Base-by-base conservation (phyloP, 2,329 filamentous ascomycete genomes). In the Aureobasidium zeae region DNA sequence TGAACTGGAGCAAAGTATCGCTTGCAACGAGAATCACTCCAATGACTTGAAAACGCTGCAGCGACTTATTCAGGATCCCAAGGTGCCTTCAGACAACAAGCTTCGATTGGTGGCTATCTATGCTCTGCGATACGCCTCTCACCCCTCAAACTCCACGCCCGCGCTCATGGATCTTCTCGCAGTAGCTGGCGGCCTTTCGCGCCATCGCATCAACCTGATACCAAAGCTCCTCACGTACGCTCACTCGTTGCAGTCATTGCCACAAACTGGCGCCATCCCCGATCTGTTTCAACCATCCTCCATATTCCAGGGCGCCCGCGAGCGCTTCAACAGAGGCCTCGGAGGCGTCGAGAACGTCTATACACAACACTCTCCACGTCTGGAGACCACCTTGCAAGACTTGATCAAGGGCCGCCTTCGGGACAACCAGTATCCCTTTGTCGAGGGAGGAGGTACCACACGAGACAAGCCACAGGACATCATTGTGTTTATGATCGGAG, bases 291-390 rank as follows among this genome's bases (percentile, higher is more conserved):
- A 96, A 57, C 83, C 86, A 0, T 77, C 82, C 0, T 89, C 86
- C 4, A 89, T 98, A 51, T 94, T 98, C 63, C 85, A 86, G 0
- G 85, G 85, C 10, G 87, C 88, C 9, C 76, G 86, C 28, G 86
- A 82, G 56, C 79, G 88, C 4, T 87, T 98, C 63, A 94, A 94
- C 57, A 55, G 60, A 19, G 91, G 91, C 0, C 72, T 98, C 11
- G 95, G 96, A 58, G 91, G 91, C 2, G 91, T 98, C 1, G 93
- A 98, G 62, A 98, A 98, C 55, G 91, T 98, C 20, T 98, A 98
- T 62, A 98, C 91, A 0, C 93, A 98, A 61, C 91, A 98, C 62
- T 93, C 86, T 5, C 87, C 93, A 0, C 74, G 86, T 16, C 65
- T 98, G 12, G 88, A 95, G 61, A 76, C 76, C 17, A 96, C 87